phyloP scores from a whole-genome alignment of 2,329 filamentous ascomycete genomes.

The Botrytis byssoidea region DNA sequence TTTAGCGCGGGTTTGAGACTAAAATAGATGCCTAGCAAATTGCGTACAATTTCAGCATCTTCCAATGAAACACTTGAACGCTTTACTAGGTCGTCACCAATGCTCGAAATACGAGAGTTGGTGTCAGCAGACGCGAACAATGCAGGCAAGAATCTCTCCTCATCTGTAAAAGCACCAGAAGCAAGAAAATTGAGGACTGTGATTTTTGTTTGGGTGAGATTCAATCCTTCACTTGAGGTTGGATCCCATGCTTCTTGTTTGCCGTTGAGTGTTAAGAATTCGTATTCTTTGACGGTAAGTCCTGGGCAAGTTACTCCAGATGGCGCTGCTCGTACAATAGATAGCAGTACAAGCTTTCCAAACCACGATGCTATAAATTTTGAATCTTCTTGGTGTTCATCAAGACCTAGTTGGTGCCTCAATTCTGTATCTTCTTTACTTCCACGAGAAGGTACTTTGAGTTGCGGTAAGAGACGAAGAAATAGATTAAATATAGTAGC shows the following conservation, averaged over 20 bases:
- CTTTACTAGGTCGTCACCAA: conserved; percentile 89
- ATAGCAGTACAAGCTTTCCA: conserved; percentile 71
- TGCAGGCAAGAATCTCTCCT: conserved; percentile 79
- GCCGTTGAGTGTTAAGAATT: conserved; percentile 64
- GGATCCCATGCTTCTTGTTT: conserved; percentile 70
- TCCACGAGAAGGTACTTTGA: conserved; percentile 71
- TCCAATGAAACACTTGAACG: conserved; percentile 74
- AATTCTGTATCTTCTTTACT: conserved; percentile 74
- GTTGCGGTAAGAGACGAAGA: conserved; percentile 69
- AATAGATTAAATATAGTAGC: conserved; percentile 79
- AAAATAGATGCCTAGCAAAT: conserved; percentile 72
- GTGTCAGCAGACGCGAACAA: conserved; percentile 79
- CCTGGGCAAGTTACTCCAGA: conserved; percentile 49
- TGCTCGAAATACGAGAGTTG: conserved; percentile 76
- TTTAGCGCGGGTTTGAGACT: conserved; percentile 70
- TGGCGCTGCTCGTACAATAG: conserved; percentile 44
- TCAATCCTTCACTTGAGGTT: conserved; percentile 57
- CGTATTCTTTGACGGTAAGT: conserved; percentile 62
- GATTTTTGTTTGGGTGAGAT: conserved; percentile 67
- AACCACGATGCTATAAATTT: conserved; percentile 72
- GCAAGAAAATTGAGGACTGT: conserved; percentile 70
- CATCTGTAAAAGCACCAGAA: conserved; percentile 81
- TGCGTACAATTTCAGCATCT: conserved; percentile 58
- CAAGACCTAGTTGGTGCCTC: conserved; percentile 63
- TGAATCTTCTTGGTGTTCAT: conserved; percentile 62